Evolutionary conservation across 371 early-diverging fungal species (phyloP), one percentile per base, ranked within the genome.

Genomic region (Cokeromyces recurvatus): DNA sequence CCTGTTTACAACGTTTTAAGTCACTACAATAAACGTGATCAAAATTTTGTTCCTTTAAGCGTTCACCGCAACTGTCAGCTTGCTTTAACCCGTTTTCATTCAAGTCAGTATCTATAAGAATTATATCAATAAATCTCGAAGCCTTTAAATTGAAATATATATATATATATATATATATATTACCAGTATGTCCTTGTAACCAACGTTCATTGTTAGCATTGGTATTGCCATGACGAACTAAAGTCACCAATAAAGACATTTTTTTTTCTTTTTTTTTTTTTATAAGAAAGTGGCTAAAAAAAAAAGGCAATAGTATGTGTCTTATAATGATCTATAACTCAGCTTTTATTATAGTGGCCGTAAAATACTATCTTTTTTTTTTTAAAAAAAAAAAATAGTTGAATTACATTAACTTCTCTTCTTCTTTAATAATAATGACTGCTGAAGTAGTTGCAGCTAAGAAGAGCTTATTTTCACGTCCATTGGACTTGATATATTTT

Each of bases 401-500:
- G n/a, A n/a, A n/a, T n/a, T n/a, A n/a, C n/a, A n/a, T n/a, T n/a
- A n/a, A n/a, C n/a, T n/a, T n/a, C n/a, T n/a, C n/a, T n/a, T n/a
- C n/a, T n/a, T n/a, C n/a, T n/a, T n/a, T n/a, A n/a, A n/a, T n/a
- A n/a, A n/a, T n/a, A n/a, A n/a, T n/a, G n/a, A n/a, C n/a, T n/a
- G n/a, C n/a, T n/a, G n/a, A n/a, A n/a, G n/a, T n/a, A n/a, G n/a
- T n/a, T n/a, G n/a, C n/a, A n/a, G n/a, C n/a, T n/a, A n/a, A n/a
- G n/a, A n/a, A n/a, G n/a, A n/a, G n/a, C n/a, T n/a, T n/a, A n/a
- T n/a, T n/a, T n/a, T n/a, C n/a, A n/a, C 45, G 71, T 37, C 68
- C 71, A 11, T 48, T 74, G 10, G 85, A 86, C 50, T 40, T 71
- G 4, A 39, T 82, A 12, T 82, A 61, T 51, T 63, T 84, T 16